Base-by-base conservation (phyloP, 495 filamentous ascomycete species). In the Penicillium paradoxum region DNA sequence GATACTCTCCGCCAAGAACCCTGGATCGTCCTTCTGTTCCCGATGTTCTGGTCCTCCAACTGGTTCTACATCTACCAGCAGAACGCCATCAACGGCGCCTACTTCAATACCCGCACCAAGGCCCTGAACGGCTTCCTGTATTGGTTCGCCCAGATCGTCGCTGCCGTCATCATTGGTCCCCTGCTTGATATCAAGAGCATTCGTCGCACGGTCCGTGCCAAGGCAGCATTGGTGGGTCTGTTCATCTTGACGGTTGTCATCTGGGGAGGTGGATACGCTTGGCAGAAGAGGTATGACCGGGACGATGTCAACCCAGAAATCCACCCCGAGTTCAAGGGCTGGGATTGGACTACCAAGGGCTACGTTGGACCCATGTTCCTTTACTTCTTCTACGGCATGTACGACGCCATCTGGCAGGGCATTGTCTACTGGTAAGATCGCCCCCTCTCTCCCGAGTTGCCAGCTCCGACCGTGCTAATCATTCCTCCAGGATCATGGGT, bases 41-140 rank as follows among this genome's bases (percentile, higher is more conserved):
- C 76, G 49, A 76, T 78, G 70, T 79, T 79, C 62, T 73, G 73
- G 56, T 71, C 84, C 22, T 89, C 85, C 65, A 91, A 91, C 62
- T 87, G 82, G 73, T 90, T 91, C 71, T 89, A 89, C 71, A 88
- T 83, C 32, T 80, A 89, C 67, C 82, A 84, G 57, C 79, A 82
- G 66, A 80, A 79, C 57, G 80, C 78, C 34, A 67, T 76, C 53
- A 77, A 76, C 49, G 60, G 50, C 8, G 66, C 75, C 25, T 66
- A 69, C 54, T 75, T 86, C 63, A 66, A 73, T 50, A 69, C 68
- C 34, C 66, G 73, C 27, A 75, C 73, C 40, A 70, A 75, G 50
- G 34, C 76, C 4, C 62, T 80, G 24, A 80, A 79, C 56, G 70
- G 65, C 34, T 68, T 71, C 52, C 58, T 80, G 6, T 80, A 80